Percentiles rank a stretch among this genome's conserved stretches.
Evolutionary conservation across 2,329 filamentous ascomycete species (phyloP).

Genomic region (Arthrobotrys pseudoclavata): DNA sequence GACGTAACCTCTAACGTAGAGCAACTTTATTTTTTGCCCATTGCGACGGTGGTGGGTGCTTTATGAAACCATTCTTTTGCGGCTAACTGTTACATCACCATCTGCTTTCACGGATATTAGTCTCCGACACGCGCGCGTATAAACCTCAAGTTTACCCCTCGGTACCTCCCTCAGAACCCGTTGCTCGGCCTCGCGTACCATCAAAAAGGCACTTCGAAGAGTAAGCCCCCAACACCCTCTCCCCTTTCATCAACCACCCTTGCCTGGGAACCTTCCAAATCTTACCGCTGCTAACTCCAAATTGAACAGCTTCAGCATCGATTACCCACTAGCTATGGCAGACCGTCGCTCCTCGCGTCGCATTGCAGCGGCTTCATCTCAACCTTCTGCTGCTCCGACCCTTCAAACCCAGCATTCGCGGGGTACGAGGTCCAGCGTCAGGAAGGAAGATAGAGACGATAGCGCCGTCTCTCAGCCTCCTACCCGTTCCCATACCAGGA

Average conservation of each 20-base stretch:
- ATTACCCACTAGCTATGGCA: conserved; percentile 36
- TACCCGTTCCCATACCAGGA: conserved; percentile 47
- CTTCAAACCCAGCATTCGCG: conserved; percentile 33
- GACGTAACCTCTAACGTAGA: conserved; percentile 13
- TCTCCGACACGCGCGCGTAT: conserved; percentile 59
- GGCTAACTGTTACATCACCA: conserved; percentile 29
- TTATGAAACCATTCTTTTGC: conserved; percentile 39
- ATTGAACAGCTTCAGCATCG: conserved; percentile 43
- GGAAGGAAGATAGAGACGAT: conserved; percentile 44
- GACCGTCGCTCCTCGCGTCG: conserved; percentile 59
- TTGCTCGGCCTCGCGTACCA: conserved; percentile 37
- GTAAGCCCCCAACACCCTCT: conserved; percentile 34
- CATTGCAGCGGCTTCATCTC: conserved; percentile 48
- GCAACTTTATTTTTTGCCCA: conserved; percentile 9
- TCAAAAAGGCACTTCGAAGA: conserved; percentile 47
- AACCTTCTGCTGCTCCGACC: conserved; percentile 35
- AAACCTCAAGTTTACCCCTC: conserved; percentile 36
- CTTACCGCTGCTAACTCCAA: conserved; percentile 1
- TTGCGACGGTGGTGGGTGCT: conserved; percentile 4
- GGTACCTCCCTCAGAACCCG: conserved; percentile 18
- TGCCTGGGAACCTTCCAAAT: background rate
- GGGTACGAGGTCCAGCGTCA: conserved; percentile 37
- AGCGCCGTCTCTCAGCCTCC: conserved; percentile 32
- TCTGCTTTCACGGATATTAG: conserved; percentile 19
- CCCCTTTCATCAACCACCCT: background rate